Evolutionary conservation across 2,329 filamentous ascomycete species (phyloP), one percentile per base, ranked within the genome.

Genomic region (Curvularia verruculosa): DNA sequence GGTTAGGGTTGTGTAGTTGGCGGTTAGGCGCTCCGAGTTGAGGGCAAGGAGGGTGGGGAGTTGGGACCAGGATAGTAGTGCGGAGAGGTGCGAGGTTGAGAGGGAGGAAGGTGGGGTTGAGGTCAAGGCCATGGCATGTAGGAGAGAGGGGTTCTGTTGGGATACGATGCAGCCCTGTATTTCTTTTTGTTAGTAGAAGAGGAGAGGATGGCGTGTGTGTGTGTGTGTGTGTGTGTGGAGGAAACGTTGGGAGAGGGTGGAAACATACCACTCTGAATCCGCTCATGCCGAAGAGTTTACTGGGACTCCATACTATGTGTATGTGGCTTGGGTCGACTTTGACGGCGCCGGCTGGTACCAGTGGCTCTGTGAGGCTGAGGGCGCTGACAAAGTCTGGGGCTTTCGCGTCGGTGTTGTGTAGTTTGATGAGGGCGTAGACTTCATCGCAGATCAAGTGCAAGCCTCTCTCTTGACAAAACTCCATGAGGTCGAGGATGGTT

Each of bases 371-470:
- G 28, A 74, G 51, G 0, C 64, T 65, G 6, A 73, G 47, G 0
- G 67, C 68, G 13, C 66, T 69, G 3, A 69, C 65, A 18, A 74
- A 73, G 13, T 40, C 19, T 1, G 67, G 54, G 4, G 54, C 57
- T 24, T 59, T 56, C 7, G 37, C 31, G 3, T 57, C 51, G 3
- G 45, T 39, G 7, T 21, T 55, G 0, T 60, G 57, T 9, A 73
- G 53, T 5, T 47, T 47, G 3, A 61, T 54, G 0, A 72, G 52
- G 5, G 67, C 70, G 24, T 63, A 68, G 4, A 69, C 52, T 37
- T 74, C 71, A 39, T 74, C 71, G 9, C 56, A 68, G 15, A 74
- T 69, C 2, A 73, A 45, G 50, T 74, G 71, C 12, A 74, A 57
- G 1, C 60, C 64, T 1, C 67, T 59, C 41, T 74, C 69, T 39